Conservation (phyloP, 2,329 filamentous ascomycete genomes). For the Aspergillus sp. region DNA sequence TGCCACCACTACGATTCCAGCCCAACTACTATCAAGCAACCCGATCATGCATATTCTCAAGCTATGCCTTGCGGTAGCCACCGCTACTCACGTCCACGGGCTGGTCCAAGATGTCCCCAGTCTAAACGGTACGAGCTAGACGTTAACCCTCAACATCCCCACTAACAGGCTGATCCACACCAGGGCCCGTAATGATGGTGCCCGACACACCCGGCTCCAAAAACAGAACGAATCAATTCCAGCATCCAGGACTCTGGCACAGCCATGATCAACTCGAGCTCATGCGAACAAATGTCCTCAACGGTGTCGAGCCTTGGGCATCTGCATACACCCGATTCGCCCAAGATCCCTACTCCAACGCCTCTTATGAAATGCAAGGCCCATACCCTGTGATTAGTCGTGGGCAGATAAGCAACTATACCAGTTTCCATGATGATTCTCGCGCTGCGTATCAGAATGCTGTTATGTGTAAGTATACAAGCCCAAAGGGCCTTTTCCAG, state of each 20-base stretch:
- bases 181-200: too few relatives aligned
- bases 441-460: conserved; percentile 5
- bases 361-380: background rate
- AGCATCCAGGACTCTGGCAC: background rate
- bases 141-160: too few relatives aligned
- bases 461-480: background rate
- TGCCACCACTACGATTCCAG: too few relatives aligned
- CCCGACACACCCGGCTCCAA: too few relatives aligned
- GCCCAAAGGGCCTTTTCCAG: background rate
- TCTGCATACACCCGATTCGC: background rate
- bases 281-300: background rate
- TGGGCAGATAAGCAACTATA: conserved; percentile 2
- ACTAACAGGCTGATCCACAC: too few relatives aligned
- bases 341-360: background rate
- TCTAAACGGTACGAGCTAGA: too few relatives aligned
- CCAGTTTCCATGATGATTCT: background rate
- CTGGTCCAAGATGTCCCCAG: too few relatives aligned
- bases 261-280: background rate
- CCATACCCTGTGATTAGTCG: background rate
- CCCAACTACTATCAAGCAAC: too few relatives aligned
- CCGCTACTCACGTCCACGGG: too few relatives aligned
- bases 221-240: background rate
- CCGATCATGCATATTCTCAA: too few relatives aligned
- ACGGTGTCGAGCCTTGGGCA: background rate
- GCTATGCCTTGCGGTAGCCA: too few relatives aligned